These are phyloP conservation scores for Thermothelomyces thermophilus DNA, from an alignment of 2,329 filamentous ascomycete genomes.

Conservation along the genomic window DNA sequence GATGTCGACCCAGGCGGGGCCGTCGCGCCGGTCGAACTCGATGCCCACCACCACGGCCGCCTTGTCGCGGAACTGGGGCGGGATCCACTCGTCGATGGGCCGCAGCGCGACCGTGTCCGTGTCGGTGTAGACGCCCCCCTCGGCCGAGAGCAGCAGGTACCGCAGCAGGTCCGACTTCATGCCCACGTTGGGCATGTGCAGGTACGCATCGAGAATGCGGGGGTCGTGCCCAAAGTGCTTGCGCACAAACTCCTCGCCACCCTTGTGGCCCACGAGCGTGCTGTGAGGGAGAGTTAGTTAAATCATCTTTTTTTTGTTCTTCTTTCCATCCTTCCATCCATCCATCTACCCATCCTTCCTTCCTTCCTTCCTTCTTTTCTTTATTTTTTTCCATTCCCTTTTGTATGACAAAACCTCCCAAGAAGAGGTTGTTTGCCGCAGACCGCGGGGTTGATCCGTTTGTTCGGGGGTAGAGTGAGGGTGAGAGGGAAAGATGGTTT, in stretches of 20 bases:
- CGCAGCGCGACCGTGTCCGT: conserved; percentile 52
- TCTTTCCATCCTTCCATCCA: too few species aligned
- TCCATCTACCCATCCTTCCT: too few species aligned
- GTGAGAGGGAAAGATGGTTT: not conserved
- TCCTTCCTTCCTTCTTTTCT: too few species aligned
- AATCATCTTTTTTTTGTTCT: not conserved
- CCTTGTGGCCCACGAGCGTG: conserved; percentile 25
- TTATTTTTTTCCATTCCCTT: too few species aligned
- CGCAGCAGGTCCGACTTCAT: conserved; percentile 29
- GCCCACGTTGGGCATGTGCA: conserved; percentile 25
- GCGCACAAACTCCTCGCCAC: conserved; percentile 26
- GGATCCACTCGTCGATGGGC: conserved; percentile 36
- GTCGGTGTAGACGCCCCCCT: conserved; percentile 48
- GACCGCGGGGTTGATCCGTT: too few species aligned
- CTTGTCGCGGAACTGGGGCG: conserved; percentile 17
- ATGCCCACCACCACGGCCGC: conserved; percentile 28
- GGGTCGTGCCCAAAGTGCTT: conserved; percentile 20
- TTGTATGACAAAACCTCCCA: too few species aligned
- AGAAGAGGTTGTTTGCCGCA: too few species aligned
- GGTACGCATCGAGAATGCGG: conserved; percentile 22
- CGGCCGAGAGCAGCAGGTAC: conserved; percentile 25
- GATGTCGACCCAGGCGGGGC: conserved; percentile 26
- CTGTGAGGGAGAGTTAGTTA: not conserved
- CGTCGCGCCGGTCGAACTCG: conserved; percentile 29
- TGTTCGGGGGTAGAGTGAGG: too few species aligned